A percentile compares a stretch with the other conserved stretches of the same genome.
Evolutionary conservation across 495 filamentous ascomycete genomes (phyloP).

Genomic region (Penicillium tannophilum): DNA sequence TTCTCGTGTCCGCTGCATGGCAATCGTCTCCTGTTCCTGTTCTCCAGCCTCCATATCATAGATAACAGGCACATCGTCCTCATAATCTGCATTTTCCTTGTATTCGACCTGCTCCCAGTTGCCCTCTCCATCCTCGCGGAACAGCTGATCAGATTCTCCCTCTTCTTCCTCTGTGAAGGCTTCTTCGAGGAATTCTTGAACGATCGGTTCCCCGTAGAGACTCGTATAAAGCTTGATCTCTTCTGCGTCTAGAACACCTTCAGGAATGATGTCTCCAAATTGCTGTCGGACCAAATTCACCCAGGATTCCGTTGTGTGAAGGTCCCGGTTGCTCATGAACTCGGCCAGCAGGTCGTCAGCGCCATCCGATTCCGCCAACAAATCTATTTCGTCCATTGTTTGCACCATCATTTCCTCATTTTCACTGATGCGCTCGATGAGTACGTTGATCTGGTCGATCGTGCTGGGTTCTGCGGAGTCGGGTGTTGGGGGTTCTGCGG

Average conservation of each 20-base stretch:
- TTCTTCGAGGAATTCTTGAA: conserved; percentile 40
- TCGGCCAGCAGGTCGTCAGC: conserved; percentile 32
- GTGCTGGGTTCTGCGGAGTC: conserved; percentile 15
- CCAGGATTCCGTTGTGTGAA: conserved; percentile 57
- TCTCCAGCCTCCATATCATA: conserved; percentile 45
- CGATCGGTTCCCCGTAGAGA: conserved; percentile 72
- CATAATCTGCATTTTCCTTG: conserved; percentile 25
- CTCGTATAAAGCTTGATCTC: conserved; percentile 78
- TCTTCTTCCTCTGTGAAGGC: conserved; percentile 33
- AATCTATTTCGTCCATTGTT: conserved; percentile 38
- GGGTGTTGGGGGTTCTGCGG: conserved; percentile 19
- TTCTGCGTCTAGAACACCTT: conserved; percentile 65
- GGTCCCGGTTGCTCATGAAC: conserved; percentile 32
- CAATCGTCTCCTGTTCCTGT: conserved; percentile 32
- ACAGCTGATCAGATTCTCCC: conserved; percentile 39
- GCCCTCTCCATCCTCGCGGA: conserved; percentile 63
- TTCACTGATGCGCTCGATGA: conserved; percentile 43
- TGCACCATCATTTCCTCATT: conserved; percentile 39
- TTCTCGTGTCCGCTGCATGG: conserved; percentile 45
- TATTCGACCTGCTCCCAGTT: conserved; percentile 62
- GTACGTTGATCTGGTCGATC: conserved; percentile 34
- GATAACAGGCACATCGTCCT: conserved; percentile 35
- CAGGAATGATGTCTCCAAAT: conserved; percentile 78
- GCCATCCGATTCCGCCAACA: conserved; percentile 10
- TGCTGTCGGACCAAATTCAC: conserved; percentile 69